Evolutionary conservation across 2,329 filamentous ascomycete genomes (phyloP), one percentile per base, ranked within the genome.

Genomic region (Pseudogymnoascus sp.): DNA sequence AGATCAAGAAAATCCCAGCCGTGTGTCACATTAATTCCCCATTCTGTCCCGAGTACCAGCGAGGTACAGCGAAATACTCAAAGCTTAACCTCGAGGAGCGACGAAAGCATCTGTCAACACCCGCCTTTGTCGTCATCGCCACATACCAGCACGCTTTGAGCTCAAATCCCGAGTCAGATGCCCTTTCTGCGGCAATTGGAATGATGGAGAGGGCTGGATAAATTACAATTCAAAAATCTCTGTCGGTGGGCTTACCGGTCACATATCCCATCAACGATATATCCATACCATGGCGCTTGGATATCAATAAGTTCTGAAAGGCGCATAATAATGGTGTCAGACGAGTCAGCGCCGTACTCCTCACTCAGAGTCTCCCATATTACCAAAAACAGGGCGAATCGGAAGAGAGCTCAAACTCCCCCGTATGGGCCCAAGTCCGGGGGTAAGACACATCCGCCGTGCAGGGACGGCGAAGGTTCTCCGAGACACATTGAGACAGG

Each of bases 371-470:
- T 48, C 21, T 25, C 21, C 39, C n/a, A 34, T 10, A 23, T 28
- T 51, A 51, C 13, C 8, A 11, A 7, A 6, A 31, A 16, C 48
- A 16, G 25, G 16, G n/a, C 48, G 48, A 54, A 54, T 54, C 48
- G 48, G 48, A 31, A 54, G n/a, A 8, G 8, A 19, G n/a, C 3
- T 19, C 5, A 2, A 16, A 31, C 16, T 23, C 14, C n/a, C 48
- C 48, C 48, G n/a, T 31, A 54, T 54, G 48, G n/a, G 8, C 4
- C 48, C 48, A 54, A 54, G 25, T 54, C 48, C 48, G 48, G 48
- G 48, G 48, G 25, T 54, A 54, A 54, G 48, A 54, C 48, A 54
- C 25, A 54, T 54, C 48, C 48, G 48, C 48, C 23, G 48, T 54
- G 48, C 48, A 54, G 48, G 48, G 48, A 54, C 48, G 48, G 48